Base-by-base conservation (phyloP, 352 stramenopile species). In the Blastocystis sp. region DNA sequence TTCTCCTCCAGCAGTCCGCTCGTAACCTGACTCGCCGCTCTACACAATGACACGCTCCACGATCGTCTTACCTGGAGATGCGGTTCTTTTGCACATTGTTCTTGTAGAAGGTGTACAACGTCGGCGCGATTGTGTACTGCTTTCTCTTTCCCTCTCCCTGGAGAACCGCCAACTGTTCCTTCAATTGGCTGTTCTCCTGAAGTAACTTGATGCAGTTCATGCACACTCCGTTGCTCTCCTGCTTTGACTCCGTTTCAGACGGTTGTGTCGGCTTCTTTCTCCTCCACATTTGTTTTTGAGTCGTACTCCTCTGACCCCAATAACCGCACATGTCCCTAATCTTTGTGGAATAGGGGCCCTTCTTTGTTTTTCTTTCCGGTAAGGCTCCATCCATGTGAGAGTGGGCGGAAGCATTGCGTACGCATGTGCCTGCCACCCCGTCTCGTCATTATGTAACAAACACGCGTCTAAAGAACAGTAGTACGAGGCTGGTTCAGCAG, bases 71-170 rank as follows among this genome's bases (percentile, higher is more conserved):
- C 78, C 78, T 88, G 11, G 78, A 88, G 53, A 88, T 88, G 48
- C 78, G 62, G 78, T 88, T 88, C 78, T 88, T 88, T 23, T 78
- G 62, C 21, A 88, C 78, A 77, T 88, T 88, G 48, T 88, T 88
- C 62, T 78, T 76, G 41, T 88, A 88, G 34, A 88, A 88, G 65
- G 78, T 88, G 34, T 77, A 88, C 38, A 88, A 70, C 28, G 78
- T 88, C 23, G 78, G 78, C 9, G 28, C 45, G 48, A 88, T 88
- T 9, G 78, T 78, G 53, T 78, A 88, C 56, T 88, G 62, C 78
- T 88, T 88, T 19, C 48, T 78, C 64, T 76, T 88, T 17, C 64
- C 66, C 21, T 78, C 66, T 34, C 78, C 66, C 38, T 88, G 40
- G 3, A 78, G 43, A 45, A 88, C 21, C 3, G 78, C 56, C 3